phyloP scores from a whole-genome alignment of 1,284 basidiomycete genomes.

The Sporisorium reilianum region DNA sequence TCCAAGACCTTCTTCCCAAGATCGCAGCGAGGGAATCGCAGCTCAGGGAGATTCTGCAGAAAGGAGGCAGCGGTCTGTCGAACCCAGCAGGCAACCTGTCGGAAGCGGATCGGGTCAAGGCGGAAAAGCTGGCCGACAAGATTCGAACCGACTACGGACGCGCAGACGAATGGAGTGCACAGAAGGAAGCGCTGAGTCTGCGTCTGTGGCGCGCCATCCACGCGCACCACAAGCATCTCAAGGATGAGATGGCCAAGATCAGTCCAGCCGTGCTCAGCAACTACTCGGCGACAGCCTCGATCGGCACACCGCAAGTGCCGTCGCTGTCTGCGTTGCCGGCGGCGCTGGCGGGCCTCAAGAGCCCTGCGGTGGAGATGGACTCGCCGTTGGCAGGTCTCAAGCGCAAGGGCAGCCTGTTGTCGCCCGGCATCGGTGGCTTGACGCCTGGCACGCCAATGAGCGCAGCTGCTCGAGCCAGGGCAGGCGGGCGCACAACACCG shows the following conservation, averaged over 20 bases:
- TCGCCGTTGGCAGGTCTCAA: conserved; percentile 39
- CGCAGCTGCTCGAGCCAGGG: conserved; percentile 37
- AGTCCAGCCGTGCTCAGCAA: conserved; percentile 59
- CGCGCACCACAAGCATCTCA: conserved; percentile 56
- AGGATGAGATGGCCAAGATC: conserved; percentile 58
- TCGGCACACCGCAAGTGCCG: conserved; percentile 39
- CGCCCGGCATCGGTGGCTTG: conserved; percentile 25
- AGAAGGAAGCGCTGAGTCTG: conserved; percentile 58
- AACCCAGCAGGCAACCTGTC: conserved; percentile 43
- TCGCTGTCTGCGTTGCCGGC: conserved; percentile 42
- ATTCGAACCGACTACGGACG: conserved; percentile 60
- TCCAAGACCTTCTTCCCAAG: conserved; percentile 63
- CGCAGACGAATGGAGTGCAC: conserved; percentile 61
- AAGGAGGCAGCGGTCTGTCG: conserved; percentile 28
- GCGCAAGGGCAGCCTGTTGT: conserved; percentile 41
- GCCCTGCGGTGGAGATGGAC: conserved; percentile 49
- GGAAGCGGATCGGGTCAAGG: conserved; percentile 54
- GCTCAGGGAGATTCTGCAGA: conserved; percentile 54
- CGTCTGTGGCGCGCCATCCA: conserved; percentile 59
- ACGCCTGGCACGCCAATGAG: conserved; percentile 44
- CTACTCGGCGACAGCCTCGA: conserved; percentile 43
- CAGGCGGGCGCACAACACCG: conserved; percentile 47
- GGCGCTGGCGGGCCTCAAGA: conserved; percentile 46
- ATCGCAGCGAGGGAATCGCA: conserved; percentile 60
- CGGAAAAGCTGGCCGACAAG: conserved; percentile 62